phyloP scores from a whole-genome alignment of 805 yeast genomes.

The Peterozyma toletana region DNA sequence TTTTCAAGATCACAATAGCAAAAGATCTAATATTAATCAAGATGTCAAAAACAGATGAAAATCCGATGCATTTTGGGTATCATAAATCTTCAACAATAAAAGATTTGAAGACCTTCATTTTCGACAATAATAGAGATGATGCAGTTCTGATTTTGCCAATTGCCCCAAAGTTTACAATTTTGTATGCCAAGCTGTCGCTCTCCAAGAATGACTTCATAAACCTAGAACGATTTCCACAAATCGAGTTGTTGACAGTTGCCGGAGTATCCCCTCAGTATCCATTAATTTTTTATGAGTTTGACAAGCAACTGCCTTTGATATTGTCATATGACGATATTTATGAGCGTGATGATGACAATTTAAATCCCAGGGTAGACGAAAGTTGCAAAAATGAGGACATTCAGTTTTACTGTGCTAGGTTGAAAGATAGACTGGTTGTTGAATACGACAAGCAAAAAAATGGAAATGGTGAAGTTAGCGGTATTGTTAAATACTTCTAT shows the following conservation, averaged over 20 bases:
- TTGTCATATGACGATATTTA: no score
- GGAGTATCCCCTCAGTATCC: background rate
- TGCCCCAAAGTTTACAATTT: background rate
- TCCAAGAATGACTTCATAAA: constrained; percentile 1
- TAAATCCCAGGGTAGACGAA: no score
- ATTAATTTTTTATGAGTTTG: background rate
- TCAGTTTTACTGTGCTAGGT: no score
- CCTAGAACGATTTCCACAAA: constrained; percentile 3
- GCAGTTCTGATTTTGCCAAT: background rate
- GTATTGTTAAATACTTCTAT: no score
- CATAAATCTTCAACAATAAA: background rate
- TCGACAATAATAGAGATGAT: background rate
- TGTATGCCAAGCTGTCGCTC: constrained; percentile 2
- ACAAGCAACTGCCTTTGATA: no score
- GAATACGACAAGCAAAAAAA: background rate
- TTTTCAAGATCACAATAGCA: no score
- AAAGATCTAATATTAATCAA: no score
- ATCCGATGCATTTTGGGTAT: background rate
- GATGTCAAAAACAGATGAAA: background rate
- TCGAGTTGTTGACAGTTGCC: constrained; percentile 2
- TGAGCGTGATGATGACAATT: no score
- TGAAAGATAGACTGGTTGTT: background rate
- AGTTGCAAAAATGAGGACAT: no score
- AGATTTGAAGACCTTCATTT: background rate
- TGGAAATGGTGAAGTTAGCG: no score